Conservation (phyloP, 139 green algal genomes). For the Coelastrella sp. region DNA sequence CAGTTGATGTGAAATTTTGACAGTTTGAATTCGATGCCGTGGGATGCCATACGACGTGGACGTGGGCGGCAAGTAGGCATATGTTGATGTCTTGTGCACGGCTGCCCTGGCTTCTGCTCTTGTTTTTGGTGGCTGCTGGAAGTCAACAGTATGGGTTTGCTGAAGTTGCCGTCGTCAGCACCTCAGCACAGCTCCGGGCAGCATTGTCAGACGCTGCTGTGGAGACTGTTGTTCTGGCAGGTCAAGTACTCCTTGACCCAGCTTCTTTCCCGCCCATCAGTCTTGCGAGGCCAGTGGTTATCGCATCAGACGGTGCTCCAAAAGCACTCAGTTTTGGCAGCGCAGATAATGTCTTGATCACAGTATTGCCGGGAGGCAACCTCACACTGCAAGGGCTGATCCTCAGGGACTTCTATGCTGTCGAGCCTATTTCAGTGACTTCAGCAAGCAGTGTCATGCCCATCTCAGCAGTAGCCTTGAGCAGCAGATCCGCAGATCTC, state of each 20-base stretch:
- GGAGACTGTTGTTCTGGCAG: conserved; percentile 4
- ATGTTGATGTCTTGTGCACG: not conserved
- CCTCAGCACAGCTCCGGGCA: conserved; percentile 3
- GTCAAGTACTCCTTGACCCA: conserved; percentile 7
- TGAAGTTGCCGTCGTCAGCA: not conserved
- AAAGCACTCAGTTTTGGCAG: not conserved
- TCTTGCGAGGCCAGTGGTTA: not conserved
- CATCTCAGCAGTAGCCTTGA: not conserved
- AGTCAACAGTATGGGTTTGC: not conserved
- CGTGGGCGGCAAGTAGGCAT: not conserved
- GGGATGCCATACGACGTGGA: not conserved
- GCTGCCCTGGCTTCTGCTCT: not conserved
- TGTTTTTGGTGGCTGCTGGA: not conserved
- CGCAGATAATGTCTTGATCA: not conserved
- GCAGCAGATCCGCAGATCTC: not conserved
- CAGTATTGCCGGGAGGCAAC: not conserved
- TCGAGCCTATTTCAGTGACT: not conserved
- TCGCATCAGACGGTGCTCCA: not conserved
- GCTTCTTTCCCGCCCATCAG: not conserved
- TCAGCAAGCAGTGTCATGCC: conserved; percentile 12
- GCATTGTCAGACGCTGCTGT: conserved; percentile 14
- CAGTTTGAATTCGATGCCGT: not conserved
- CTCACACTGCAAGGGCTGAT: not conserved
- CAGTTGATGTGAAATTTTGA: no score
- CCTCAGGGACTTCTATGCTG: not conserved